Percentiles rank a stretch among this genome's conserved stretches.
phyloP scores from a whole-genome alignment of 2,329 filamentous ascomycete genomes.

The Microsporum audouinii region DNA sequence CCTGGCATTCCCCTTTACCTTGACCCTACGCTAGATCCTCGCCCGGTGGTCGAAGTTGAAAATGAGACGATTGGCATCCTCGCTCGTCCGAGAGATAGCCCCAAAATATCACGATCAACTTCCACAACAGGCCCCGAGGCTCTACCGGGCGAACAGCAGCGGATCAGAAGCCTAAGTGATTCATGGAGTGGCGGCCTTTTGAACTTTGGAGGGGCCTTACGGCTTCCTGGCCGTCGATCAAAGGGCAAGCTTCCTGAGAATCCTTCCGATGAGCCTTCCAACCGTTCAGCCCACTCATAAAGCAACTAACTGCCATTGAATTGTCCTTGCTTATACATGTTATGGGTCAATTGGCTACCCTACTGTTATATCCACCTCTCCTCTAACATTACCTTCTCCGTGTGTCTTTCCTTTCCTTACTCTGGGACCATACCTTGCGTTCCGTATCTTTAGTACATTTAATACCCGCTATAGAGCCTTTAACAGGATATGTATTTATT shows the following conservation, averaged over 20 bases:
- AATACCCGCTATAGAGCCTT: conserved; percentile 2
- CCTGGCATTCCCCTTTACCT: neutral
- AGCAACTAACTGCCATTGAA: too few species aligned
- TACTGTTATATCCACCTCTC: neutral
- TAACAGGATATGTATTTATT: conserved; percentile 1
- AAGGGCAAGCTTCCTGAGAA: neutral
- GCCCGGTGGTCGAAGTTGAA: neutral
- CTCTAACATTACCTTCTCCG: neutral
- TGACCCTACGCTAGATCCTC: neutral
- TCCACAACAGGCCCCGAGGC: neutral
- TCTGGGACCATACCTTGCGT: neutral
- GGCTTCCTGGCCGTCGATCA: conserved; percentile 7
- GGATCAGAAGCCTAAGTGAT: conserved; percentile 9
- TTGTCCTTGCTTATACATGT: neutral
- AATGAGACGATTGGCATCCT: neutral
- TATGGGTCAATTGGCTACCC: neutral
- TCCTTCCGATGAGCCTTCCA: neutral
- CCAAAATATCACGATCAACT: neutral
- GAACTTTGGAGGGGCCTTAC: conserved; percentile 8
- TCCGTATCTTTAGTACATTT: neutral
- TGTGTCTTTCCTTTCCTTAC: neutral
- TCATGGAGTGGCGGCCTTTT: conserved; percentile 10
- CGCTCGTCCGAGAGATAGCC: neutral
- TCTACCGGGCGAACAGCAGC: neutral
- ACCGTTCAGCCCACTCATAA: neutral